A percentile compares a stretch with the other conserved stretches of the same genome.
phyloP scores from a whole-genome alignment of 352 stramenopile genomes.

The Phytophthora chlamydospora region DNA sequence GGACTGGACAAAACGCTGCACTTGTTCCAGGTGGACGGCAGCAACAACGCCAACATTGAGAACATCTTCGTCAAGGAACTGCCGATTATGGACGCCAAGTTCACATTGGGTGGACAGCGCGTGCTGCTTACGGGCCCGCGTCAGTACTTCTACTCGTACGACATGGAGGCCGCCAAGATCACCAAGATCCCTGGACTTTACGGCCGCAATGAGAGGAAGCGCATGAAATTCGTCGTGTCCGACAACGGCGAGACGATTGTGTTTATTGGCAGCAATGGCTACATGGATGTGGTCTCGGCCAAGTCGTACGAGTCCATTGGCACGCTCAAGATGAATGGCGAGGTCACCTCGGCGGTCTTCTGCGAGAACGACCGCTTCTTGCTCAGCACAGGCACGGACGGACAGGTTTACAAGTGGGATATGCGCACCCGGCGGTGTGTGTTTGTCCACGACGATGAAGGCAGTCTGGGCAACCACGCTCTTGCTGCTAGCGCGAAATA shows the following conservation, averaged over 20 bases:
- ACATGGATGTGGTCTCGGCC: slow-evolving; percentile 93
- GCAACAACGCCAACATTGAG: slow-evolving; percentile 88
- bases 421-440: slow-evolving; percentile 87
- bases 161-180: slow-evolving; percentile 92
- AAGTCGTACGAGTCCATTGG: slow-evolving; percentile 94
- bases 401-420: slow-evolving; percentile 97
- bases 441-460: slow-evolving; percentile 84
- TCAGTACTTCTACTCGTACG: slow-evolving; percentile 97
- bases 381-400: slow-evolving; percentile 94
- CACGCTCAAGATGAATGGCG: slow-evolving; percentile 97
- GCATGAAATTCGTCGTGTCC: slow-evolving; percentile 92
- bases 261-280: slow-evolving; percentile 96
- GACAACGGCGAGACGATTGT: slow-evolving; percentile 90
- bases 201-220: slow-evolving; percentile 91
- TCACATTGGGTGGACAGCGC: slow-evolving; percentile 75
- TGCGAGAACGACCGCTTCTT: slow-evolving; percentile 93
- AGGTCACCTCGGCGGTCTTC: slow-evolving; percentile 90
- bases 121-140: slow-evolving; percentile 93
- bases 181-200: slow-evolving; percentile 91
- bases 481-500: slow-evolving; percentile 79
- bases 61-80: slow-evolving; percentile 92
- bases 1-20: slow-evolving; percentile 94
- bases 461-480: slow-evolving; percentile 85
- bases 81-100: slow-evolving; percentile 88
- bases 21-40: slow-evolving; percentile 93